Conservation (phyloP, 441 rosid genomes). For the Jatropha multifida region DNA sequence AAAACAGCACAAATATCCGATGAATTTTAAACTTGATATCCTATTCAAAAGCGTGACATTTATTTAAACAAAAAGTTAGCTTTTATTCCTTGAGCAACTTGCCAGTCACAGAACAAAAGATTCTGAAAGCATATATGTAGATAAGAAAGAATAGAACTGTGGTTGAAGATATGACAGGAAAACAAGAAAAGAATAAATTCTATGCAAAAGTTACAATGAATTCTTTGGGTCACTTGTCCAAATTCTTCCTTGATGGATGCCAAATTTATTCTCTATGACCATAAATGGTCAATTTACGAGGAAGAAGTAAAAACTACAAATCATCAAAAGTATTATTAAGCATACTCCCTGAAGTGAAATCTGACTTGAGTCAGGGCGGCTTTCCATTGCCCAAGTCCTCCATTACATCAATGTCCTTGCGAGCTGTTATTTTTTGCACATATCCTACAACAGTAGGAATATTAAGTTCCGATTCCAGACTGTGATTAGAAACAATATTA, state of each 20-base stretch:
- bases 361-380: slow-evolving; percentile 44
- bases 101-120: slow-evolving; percentile 25
- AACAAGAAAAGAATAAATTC: slow-evolving; percentile 39
- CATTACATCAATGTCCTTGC: slow-evolving; percentile 79
- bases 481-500: slow-evolving; percentile 1
- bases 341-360: slow-evolving; percentile 15
- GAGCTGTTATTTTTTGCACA: slow-evolving; percentile 89
- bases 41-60: slow-evolving; percentile 3
- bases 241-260: slow-evolving; percentile 19
- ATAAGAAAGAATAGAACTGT: slow-evolving; percentile 22
- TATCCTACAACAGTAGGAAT: slow-evolving; percentile 55
- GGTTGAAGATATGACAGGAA: slow-evolving; percentile 14
- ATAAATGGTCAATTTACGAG: slow-evolving; percentile 13
- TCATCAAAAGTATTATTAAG: slow-evolving; percentile 11
- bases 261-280: slow-evolving; percentile 13
- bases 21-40: neutral
- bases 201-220: slow-evolving; percentile 27
- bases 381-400: slow-evolving; percentile 78
- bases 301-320: slow-evolving; percentile 22
- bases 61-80: neutral
- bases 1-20: neutral
- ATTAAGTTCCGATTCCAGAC: slow-evolving; percentile 11
- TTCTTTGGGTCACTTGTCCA: slow-evolving; percentile 20
- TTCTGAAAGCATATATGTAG: slow-evolving; percentile 21
- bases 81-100: slow-evolving; percentile 29